A percentile compares a stretch with the other conserved stretches of the same genome.
These are phyloP conservation scores for Lasiodiplodia gonubiensis DNA, from an alignment of 2,329 filamentous ascomycete species.

Conservation along the genomic window DNA sequence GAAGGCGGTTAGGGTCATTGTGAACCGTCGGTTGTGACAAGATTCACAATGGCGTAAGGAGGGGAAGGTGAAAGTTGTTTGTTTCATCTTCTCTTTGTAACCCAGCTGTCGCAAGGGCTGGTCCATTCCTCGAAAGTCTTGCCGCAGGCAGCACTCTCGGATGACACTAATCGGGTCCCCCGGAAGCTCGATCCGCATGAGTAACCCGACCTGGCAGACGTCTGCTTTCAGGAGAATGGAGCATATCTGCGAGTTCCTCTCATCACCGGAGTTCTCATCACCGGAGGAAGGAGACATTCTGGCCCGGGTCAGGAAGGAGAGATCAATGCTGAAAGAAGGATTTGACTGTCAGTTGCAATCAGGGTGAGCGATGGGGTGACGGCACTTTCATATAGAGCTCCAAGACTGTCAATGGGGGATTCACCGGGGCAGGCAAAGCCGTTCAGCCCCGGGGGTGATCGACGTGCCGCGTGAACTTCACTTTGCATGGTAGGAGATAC, in stretches of 20 bases:
- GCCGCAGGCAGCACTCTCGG: neutral
- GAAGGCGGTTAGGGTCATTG: neutral
- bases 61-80: neutral
- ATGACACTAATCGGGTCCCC: neutral
- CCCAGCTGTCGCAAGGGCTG: neutral
- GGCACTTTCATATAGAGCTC: neutral
- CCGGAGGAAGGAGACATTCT: neutral
- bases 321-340: neutral
- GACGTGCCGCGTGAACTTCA: neutral
- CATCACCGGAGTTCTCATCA: neutral
- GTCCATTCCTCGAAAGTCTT: neutral
- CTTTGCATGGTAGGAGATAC: neutral
- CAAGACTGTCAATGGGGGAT: neutral
- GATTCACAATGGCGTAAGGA: too few species aligned
- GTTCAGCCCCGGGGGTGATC: neutral
- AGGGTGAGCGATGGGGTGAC: too few species aligned
- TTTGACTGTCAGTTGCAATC: too few species aligned
- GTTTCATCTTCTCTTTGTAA: neutral
- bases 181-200: neutral
- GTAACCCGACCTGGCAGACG: neutral
- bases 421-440: neutral
- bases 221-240: neutral
- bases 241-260: neutral
- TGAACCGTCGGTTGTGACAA: neutral
- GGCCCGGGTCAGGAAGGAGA: neutral